These are phyloP conservation scores for Talaromyces sp. DNA, from an alignment of 2,329 filamentous ascomycete genomes.

Conservation along the genomic window DNA sequence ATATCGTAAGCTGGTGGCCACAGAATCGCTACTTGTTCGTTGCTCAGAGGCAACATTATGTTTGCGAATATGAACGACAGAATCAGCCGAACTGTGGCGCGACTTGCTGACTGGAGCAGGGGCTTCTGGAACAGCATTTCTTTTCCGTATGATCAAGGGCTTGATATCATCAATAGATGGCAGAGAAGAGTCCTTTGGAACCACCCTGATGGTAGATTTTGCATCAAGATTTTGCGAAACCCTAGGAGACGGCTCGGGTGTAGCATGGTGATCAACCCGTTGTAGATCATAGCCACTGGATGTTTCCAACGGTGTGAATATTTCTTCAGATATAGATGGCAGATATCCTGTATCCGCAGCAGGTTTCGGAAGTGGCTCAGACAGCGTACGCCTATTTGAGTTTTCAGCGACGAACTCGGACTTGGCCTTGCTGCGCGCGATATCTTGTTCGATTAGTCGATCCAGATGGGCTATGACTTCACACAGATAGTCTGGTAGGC, in stretches of 20 bases:
- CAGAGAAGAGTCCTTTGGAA: slow-evolving; percentile 49
- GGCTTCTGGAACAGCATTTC: slow-evolving; percentile 21
- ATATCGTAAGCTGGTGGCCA: slow-evolving; percentile 23
- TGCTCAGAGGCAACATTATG: slow-evolving; percentile 16
- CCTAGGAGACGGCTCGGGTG: slow-evolving; percentile 14
- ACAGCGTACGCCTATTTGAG: slow-evolving; percentile 11
- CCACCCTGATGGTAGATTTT: slow-evolving; percentile 54
- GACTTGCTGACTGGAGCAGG: slow-evolving; percentile 20
- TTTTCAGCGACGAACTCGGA: slow-evolving; percentile 10
- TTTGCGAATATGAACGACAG: slow-evolving; percentile 16
- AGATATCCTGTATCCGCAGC: slow-evolving; percentile 31
- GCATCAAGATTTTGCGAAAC: slow-evolving; percentile 22
- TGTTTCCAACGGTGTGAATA: slow-evolving; percentile 21
- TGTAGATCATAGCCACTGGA: slow-evolving; percentile 19
- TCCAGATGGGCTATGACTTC: slow-evolving; percentile 60
- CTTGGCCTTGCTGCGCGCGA: slow-evolving; percentile 19
- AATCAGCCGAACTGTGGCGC: slow-evolving; percentile 18
- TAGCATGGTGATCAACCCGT: slow-evolving; percentile 12
- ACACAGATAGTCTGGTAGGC: slow-evolving; percentile 50
- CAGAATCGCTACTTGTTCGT: slow-evolving; percentile 20
- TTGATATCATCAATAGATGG: slow-evolving; percentile 45
- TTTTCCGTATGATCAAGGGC: slow-evolving; percentile 56
- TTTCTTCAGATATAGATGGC: slow-evolving; percentile 53
- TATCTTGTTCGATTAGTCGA: slow-evolving; percentile 49
- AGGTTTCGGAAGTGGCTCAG: slow-evolving; percentile 22